A percentile compares a stretch with the other conserved stretches of the same genome.
phyloP scores from a whole-genome alignment of 441 rosid genomes.

The Aleurites moluccanus region DNA sequence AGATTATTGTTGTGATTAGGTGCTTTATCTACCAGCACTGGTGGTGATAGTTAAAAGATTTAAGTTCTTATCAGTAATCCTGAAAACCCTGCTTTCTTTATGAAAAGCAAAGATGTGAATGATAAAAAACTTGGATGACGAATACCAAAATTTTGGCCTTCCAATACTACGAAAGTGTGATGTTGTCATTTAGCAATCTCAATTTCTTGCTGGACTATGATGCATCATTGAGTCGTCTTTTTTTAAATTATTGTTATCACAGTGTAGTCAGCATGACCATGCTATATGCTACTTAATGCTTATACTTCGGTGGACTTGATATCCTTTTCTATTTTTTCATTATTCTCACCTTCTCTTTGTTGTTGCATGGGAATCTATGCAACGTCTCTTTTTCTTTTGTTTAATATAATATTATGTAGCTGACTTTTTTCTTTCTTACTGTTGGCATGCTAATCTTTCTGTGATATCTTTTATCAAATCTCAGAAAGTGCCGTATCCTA shows the following conservation, averaged over 20 bases:
- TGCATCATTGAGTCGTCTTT: not conserved
- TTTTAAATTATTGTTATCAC: not conserved
- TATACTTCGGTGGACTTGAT: not conserved
- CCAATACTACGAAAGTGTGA: not conserved
- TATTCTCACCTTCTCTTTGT: not conserved
- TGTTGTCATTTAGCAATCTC: not conserved
- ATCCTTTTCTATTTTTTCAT: not conserved
- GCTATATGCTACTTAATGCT: not conserved
- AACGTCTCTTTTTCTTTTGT: not conserved
- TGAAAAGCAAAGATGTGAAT: not conserved
- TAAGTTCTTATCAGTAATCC: not conserved
- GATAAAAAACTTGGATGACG: not conserved
- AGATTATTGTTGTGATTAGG: not conserved
- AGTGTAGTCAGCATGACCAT: not conserved
- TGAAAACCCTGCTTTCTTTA: not conserved
- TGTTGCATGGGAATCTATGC: not conserved
- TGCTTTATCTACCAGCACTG: not conserved
- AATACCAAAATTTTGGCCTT: not conserved
- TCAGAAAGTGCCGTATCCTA: not conserved
- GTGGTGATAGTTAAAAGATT: not conserved
- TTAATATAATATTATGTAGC: not conserved
- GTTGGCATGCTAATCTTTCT: not conserved
- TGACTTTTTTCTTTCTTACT: not conserved
- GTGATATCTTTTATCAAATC: not conserved
- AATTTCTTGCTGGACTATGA: not conserved